A percentile compares a stretch with the other conserved stretches of the same genome.
Conservation (phyloP, 2,329 filamentous ascomycete species). For the Trichoderma asperellum region DNA sequence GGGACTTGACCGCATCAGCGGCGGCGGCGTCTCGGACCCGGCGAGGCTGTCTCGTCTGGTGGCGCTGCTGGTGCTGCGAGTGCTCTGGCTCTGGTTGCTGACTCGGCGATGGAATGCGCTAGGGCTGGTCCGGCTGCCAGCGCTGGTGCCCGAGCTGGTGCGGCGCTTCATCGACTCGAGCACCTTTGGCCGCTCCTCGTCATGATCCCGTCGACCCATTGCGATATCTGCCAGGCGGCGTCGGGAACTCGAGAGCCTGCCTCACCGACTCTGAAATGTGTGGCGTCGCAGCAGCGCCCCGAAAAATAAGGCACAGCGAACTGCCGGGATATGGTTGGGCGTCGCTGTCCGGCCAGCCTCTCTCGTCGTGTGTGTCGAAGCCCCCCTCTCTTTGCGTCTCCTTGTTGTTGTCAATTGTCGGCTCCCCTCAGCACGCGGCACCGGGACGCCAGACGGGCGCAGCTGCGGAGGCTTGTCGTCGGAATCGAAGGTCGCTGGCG, state of each 20-base stretch:
- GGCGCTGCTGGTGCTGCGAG: conserved; percentile 27
- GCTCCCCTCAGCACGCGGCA: conserved; percentile 29
- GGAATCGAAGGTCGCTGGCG: conserved; percentile 15
- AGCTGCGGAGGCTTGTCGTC: conserved; percentile 1
- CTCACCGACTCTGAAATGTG: conserved; percentile 21
- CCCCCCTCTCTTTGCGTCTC: neutral
- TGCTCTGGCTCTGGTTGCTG: conserved; percentile 32
- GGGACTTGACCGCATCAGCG: conserved; percentile 41
- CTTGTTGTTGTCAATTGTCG: conserved; percentile 3
- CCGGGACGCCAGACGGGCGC: conserved; percentile 28
- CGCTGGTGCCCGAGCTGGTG: conserved; percentile 24
- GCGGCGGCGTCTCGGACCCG: conserved; percentile 30
- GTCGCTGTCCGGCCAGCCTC: conserved; percentile 20
- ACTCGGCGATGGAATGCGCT: conserved; percentile 25
- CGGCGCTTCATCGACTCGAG: conserved; percentile 30
- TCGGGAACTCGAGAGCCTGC: neutral
- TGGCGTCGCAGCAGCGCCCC: conserved; percentile 8
- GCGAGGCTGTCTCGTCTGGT: conserved; percentile 28
- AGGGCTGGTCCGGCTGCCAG: conserved; percentile 28
- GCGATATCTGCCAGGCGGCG: neutral
- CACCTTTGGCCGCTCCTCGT: conserved; percentile 22
- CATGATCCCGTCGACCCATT: conserved; percentile 26
- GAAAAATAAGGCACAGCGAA: neutral
- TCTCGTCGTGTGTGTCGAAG: neutral
- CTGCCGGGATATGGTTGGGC: neutral